phyloP scores from a whole-genome alignment of 2,329 filamentous ascomycete species.

The Ceratocystis smalleyi region DNA sequence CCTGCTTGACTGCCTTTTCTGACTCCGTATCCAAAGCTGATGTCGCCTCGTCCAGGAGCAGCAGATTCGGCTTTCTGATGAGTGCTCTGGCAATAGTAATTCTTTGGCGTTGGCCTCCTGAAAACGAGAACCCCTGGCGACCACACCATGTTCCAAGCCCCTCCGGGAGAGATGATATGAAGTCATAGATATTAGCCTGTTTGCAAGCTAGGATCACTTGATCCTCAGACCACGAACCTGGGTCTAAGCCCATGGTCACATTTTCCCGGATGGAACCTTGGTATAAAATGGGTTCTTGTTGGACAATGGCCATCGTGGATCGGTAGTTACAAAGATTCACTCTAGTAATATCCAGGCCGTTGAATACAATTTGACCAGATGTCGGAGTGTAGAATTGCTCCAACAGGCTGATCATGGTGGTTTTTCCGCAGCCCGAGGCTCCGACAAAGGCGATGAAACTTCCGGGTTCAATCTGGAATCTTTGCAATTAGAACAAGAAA shows the following conservation, averaged over 20 bases:
- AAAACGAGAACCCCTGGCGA: slow-evolving; percentile 51
- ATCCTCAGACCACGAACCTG: slow-evolving; percentile 22
- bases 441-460: slow-evolving; percentile 41
- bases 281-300: slow-evolving; percentile 29
- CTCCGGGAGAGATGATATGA: slow-evolving; percentile 39
- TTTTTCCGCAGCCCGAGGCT: slow-evolving; percentile 44
- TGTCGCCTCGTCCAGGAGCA: slow-evolving; percentile 62
- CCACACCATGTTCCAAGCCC: slow-evolving; percentile 50
- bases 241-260: slow-evolving; percentile 32
- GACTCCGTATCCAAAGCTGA: slow-evolving; percentile 47
- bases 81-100: slow-evolving; percentile 59
- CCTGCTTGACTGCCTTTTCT: slow-evolving; percentile 49
- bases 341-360: slow-evolving; percentile 23
- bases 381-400: slow-evolving; percentile 31
- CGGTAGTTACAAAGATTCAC: slow-evolving; percentile 24
- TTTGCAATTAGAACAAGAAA: background rate
- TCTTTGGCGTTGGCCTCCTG: slow-evolving; percentile 57
- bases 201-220: slow-evolving; percentile 35
- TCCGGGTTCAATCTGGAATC: slow-evolving; percentile 27
- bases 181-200: slow-evolving; percentile 41
- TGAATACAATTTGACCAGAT: slow-evolving; percentile 22
- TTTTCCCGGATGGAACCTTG: slow-evolving; percentile 42
- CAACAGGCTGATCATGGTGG: slow-evolving; percentile 39
- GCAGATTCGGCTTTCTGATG: slow-evolving; percentile 47
- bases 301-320: slow-evolving; percentile 26